Evolutionary conservation across 768 basidiomycete species (phyloP).

Genomic region (Kwoniella pini): DNA sequence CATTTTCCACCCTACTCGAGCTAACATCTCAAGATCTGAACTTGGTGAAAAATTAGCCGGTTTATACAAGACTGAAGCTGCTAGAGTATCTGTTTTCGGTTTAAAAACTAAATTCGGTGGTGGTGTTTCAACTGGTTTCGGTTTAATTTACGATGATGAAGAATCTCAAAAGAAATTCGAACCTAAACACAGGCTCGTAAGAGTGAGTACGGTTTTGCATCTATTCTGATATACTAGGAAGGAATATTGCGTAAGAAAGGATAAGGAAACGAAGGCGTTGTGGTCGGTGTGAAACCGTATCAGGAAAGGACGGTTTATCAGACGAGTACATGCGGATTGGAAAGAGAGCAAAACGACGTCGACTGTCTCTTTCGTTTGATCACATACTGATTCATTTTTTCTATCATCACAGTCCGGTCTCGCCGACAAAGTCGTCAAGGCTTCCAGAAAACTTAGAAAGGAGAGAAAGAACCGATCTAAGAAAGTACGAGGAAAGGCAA

Average conservation of each 20-base stretch:
- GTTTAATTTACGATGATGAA: conserved; percentile 95
- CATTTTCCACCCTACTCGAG: conserved; percentile 76
- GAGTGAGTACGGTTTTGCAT: conserved; percentile 70
- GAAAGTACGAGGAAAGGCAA: conserved; percentile 97
- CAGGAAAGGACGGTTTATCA: too few relatives aligned
- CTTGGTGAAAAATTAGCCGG: conserved; percentile 87
- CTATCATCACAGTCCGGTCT: conserved; percentile 54
- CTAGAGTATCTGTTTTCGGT: conserved; percentile 89
- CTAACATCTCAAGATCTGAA: conserved; percentile 90
- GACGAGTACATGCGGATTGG: too few relatives aligned
- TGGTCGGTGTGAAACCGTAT: too few relatives aligned
- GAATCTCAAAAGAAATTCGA: conserved; percentile 94
- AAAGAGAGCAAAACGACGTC: not conserved
- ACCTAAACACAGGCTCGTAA: conserved; percentile 89
- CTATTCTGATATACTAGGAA: not conserved
- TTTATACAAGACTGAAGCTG: conserved; percentile 90
- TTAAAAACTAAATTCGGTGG: conserved; percentile 96
- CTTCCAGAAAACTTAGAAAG: conserved; percentile 96
- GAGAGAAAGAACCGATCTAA: conserved; percentile 99
- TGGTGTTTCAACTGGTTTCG: conserved; percentile 95
- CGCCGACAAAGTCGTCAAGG: conserved; percentile 75
- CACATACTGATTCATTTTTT: not conserved
- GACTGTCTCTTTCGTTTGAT: not conserved
- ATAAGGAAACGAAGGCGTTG: not conserved
- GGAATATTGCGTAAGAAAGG: not conserved